Conservation (phyloP, 257 asterid species). For the Oldenlandia corymbosa region DNA sequence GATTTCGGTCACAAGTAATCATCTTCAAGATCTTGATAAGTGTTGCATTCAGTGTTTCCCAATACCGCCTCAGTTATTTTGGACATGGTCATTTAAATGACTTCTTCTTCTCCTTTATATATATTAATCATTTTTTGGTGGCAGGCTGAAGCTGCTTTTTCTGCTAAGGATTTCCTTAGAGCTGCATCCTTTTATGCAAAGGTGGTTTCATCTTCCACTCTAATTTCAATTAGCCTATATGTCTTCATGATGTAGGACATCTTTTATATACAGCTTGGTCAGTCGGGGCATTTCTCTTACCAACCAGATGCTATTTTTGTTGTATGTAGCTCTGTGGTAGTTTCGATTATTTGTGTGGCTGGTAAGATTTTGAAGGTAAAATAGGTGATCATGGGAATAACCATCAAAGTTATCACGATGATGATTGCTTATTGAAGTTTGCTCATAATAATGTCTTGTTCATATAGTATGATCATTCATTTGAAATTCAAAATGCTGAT, state of each 20-base stretch:
- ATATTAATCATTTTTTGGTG: too few relatives aligned
- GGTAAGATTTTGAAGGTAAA: not conserved
- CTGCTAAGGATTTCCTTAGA: conserved; percentile 79
- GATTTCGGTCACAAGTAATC: not conserved
- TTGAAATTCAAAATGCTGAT: not conserved
- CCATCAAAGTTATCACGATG: too few relatives aligned
- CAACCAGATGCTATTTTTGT: not conserved
- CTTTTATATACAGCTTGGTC: not conserved
- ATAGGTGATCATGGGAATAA: not conserved
- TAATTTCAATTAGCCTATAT: not conserved
- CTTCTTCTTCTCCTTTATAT: too few relatives aligned
- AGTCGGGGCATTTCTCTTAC: not conserved
- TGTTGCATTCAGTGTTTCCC: not conserved
- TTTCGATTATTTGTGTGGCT: not conserved
- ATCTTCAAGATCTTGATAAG: not conserved
- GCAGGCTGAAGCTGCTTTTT: conserved; percentile 97
- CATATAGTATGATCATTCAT: not conserved
- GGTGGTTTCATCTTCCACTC: conserved; percentile 30
- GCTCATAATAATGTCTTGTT: not conserved
- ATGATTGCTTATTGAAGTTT: too few relatives aligned
- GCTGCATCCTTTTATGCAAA: conserved; percentile 95
- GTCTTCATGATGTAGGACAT: not conserved
- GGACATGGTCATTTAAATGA: too few relatives aligned
- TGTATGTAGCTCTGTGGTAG: not conserved
- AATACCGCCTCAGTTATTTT: not conserved